Percentiles rank a stretch among this genome's conserved stretches.
Evolutionary conservation across 2,329 filamentous ascomycete species (phyloP).

Genomic region (Epichloe sylvatica): DNA sequence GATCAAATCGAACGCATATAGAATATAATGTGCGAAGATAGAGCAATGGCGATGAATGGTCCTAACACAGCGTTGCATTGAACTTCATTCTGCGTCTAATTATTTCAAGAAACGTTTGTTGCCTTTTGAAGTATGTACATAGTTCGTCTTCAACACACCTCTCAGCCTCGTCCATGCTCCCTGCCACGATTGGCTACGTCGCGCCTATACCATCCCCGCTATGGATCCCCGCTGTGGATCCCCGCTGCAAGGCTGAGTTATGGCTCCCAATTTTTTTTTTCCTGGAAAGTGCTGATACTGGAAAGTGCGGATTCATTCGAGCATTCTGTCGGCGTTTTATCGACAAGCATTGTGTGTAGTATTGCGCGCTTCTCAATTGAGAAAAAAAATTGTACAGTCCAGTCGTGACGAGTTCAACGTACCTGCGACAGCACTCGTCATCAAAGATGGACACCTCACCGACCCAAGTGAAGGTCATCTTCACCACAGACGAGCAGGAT

Average conservation of each 20-base stretch:
- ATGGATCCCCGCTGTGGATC: background rate
- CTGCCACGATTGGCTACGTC: background rate
- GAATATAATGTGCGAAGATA: too few species aligned
- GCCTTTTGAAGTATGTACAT: too few species aligned
- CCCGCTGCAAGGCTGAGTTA: background rate
- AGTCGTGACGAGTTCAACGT: background rate
- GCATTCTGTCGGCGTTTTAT: background rate
- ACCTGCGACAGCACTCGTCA: background rate
- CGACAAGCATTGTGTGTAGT: background rate
- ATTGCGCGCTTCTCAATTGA: too few species aligned
- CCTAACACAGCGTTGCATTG: too few species aligned
- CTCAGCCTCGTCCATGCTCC: background rate
- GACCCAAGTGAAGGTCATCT: conserved; percentile 51
- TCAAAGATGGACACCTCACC: conserved; percentile 24
- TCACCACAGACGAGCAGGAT: conserved; percentile 49
- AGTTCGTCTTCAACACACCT: background rate
- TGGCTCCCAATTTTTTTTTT: background rate
- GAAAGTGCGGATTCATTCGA: background rate
- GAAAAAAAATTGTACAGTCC: too few species aligned
- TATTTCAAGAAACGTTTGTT: too few species aligned
- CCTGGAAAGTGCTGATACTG: background rate
- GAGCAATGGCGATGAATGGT: too few species aligned
- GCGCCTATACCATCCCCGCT: background rate
- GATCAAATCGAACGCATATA: too few species aligned
- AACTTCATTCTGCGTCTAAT: too few species aligned